phyloP scores from a whole-genome alignment of 176 grass and related monocot genomes.

The Oryza punctata region DNA sequence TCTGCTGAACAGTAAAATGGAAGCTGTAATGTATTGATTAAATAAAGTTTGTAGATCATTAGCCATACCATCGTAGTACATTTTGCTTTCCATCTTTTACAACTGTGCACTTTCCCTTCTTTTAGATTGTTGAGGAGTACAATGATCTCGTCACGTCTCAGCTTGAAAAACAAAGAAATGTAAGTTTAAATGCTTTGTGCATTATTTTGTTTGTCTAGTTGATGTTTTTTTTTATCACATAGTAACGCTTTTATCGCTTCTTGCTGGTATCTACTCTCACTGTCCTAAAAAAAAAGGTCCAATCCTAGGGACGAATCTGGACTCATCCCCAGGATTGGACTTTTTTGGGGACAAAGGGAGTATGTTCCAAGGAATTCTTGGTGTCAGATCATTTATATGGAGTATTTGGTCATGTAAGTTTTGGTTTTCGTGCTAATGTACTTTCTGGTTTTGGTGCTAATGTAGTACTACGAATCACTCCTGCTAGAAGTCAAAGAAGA shows the following conservation, averaged over 20 bases:
- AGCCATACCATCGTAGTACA: conserved; percentile 26
- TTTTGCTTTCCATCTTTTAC: conserved; percentile 17
- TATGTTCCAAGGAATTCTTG: not conserved
- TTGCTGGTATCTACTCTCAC: not conserved
- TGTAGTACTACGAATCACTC: conserved; percentile 83
- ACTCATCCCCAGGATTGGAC: too few species aligned
- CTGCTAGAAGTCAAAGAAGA: conserved; percentile 81
- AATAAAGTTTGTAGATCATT: conserved; percentile 33
- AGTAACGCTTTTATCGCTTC: not conserved
- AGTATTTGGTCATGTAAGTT: conserved; percentile 17
- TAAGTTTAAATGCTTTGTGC: conserved; percentile 33
- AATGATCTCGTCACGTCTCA: conserved; percentile 91
- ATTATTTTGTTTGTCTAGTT: conserved; percentile 16
- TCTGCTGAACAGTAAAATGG: conserved; percentile 93
- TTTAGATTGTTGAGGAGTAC: conserved; percentile 88
- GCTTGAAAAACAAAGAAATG: conserved; percentile 99
- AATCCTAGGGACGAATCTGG: too few species aligned
- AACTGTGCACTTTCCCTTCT: conserved; percentile 29
- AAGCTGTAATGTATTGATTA: conserved; percentile 75
- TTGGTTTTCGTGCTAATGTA: conserved; percentile 45
- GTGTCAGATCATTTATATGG: conserved; percentile 9
- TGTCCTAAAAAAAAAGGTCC: too few species aligned
- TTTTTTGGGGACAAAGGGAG: too few species aligned
- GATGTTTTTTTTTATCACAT: conserved; percentile 19
- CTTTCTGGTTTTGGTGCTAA: conserved; percentile 42